A percentile compares a stretch with the other conserved stretches of the same genome.
Evolutionary conservation across 2,329 filamentous ascomycete species (phyloP).

Genomic region (Anthostomella pinea): DNA sequence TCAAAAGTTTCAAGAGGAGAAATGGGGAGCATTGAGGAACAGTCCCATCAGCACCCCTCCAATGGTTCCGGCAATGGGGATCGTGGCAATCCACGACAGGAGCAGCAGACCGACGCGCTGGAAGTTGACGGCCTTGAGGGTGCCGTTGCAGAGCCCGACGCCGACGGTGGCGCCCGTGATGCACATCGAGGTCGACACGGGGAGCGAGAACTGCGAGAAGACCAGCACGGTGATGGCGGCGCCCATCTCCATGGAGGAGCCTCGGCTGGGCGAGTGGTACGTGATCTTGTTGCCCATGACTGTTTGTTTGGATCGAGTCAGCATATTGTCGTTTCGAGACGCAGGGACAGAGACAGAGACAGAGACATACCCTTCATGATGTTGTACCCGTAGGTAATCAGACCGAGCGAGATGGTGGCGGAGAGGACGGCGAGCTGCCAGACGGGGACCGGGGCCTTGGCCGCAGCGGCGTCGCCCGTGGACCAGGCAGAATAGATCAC

Average conservation of each 20-base stretch:
- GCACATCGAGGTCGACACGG: slow-evolving; percentile 76
- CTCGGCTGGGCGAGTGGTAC: slow-evolving; percentile 33
- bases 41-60: slow-evolving; percentile 50
- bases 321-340: slow-evolving; percentile 5
- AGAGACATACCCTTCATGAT: slow-evolving; percentile 70
- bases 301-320: slow-evolving; percentile 21
- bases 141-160: slow-evolving; percentile 74
- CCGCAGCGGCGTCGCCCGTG: slow-evolving; percentile 56
- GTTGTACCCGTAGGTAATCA: slow-evolving; percentile 77
- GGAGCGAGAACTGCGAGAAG: slow-evolving; percentile 72
- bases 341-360: neutral
- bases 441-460: slow-evolving; percentile 65
- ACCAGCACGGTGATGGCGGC: slow-evolving; percentile 73
- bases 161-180: slow-evolving; percentile 78
- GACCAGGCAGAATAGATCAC: slow-evolving; percentile 67
- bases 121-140: slow-evolving; percentile 70
- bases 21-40: slow-evolving; percentile 58
- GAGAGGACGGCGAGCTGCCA: slow-evolving; percentile 75
- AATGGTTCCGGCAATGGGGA: slow-evolving; percentile 59
- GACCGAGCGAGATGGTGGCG: slow-evolving; percentile 60
- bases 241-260: slow-evolving; percentile 75
- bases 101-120: slow-evolving; percentile 67
- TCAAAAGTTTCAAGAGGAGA: slow-evolving; percentile 20
- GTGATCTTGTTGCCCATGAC: slow-evolving; percentile 63
- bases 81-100: slow-evolving; percentile 65